Evolutionary conservation across 805 yeast genomes (phyloP).

Genomic region (Ogataea thermomethanolica): DNA sequence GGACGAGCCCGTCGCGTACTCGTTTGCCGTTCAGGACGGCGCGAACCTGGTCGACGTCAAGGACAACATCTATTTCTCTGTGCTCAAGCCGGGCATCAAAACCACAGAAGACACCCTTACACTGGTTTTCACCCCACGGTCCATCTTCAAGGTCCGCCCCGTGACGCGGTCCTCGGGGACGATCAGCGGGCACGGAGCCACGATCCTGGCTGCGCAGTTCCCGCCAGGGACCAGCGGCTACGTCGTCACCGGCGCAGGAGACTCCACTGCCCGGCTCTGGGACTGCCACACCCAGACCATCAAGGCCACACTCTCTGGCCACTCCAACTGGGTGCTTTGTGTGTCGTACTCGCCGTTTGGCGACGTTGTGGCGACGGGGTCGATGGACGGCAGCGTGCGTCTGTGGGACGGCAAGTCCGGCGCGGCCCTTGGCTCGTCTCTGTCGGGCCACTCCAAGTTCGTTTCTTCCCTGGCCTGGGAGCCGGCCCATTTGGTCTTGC

Average conservation of each 20-base stretch:
- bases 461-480: slow-evolving; percentile 91
- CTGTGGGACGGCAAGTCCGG: slow-evolving; percentile 85
- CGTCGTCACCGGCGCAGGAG: slow-evolving; percentile 96
- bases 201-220: slow-evolving; percentile 87
- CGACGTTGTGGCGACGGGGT: slow-evolving; percentile 86
- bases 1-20: slow-evolving; percentile 88
- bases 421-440: slow-evolving; percentile 63
- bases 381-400: slow-evolving; percentile 87
- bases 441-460: slow-evolving; percentile 86
- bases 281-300: slow-evolving; percentile 96
- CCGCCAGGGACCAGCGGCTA: slow-evolving; percentile 84
- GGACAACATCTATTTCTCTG: slow-evolving; percentile 72
- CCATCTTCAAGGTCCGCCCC: slow-evolving; percentile 88
- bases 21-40: slow-evolving; percentile 63
- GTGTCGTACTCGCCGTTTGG: slow-evolving; percentile 94
- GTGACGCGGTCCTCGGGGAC: slow-evolving; percentile 90
- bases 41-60: slow-evolving; percentile 65
- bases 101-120: slow-evolving; percentile 93
- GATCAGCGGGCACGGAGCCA: slow-evolving; percentile 92
- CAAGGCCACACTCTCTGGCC: slow-evolving; percentile 73
- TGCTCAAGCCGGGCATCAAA: slow-evolving; percentile 80
- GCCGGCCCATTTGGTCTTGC: slow-evolving; percentile 75
- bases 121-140: slow-evolving; percentile 88
- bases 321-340: slow-evolving; percentile 89
- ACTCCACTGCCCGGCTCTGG: slow-evolving; percentile 94